Evolutionary conservation across 805 yeast species (phyloP), one percentile per base, ranked within the genome.

Genomic region (Candida rishiriensis): DNA sequence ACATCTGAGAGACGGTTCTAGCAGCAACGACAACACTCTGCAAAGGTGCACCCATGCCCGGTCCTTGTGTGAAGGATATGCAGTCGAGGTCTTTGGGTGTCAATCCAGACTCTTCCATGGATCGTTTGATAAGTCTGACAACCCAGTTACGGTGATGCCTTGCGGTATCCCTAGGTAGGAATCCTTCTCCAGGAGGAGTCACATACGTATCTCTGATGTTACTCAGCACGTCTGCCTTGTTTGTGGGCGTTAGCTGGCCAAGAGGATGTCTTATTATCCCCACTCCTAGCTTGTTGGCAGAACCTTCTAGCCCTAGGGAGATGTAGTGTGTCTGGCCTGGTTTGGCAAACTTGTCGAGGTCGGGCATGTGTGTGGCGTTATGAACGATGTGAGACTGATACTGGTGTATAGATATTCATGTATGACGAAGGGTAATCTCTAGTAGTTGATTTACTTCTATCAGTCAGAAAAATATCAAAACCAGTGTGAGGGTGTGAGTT

Each of bases 11-110:
- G 33, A 90, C 66, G 0, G 97, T 82, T 59, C 99, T 71, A 1
- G 99, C 98, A 1, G 95, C 95, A 39, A 93, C 73, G 3, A 85
- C 98, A 34, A 89, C 97, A 44, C 91, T 81, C 55, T 93, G 96
- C 42, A 93, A 68, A 0, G 99, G 99, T 1, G 98, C 98, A 2
- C 99, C 99, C 98, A 93, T 93, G 1, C 99, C 99, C 0, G 99
- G 99, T 5, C 99, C 99, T 65, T 86, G 95, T 1, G 99, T 93
- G 63, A 93, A 93, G 63, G 96, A 88, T 39, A 93, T 85, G 40
- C 86, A 83, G 64, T 85, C 90, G 6, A 84, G 57, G 38, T 85
- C 85, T 1, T 51, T 31, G 11, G 68, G 66, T 1, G 55, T 52
- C 6, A 88, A 56, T 0, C 66, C 63, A 1, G 95, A 83, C 35